phyloP scores from a whole-genome alignment of 495 filamentous ascomycete genomes.

The Rostrohypoxylon terebratum region DNA sequence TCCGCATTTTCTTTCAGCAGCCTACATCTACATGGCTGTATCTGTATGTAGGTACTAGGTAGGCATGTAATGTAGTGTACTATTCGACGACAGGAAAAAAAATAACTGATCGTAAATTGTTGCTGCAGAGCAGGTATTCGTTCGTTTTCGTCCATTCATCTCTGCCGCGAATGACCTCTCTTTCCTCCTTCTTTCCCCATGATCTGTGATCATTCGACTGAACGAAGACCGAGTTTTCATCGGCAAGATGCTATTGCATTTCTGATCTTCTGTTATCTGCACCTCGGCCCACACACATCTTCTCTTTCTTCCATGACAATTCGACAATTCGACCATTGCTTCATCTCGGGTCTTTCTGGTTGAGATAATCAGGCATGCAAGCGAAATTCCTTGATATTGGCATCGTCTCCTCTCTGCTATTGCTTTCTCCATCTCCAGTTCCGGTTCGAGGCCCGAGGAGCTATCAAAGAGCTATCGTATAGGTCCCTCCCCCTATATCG shows the following conservation, averaged over 20 bases:
- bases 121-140: conserved; percentile 17
- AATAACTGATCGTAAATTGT: conserved; percentile 30
- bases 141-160: conserved; percentile 12
- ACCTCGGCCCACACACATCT: conserved; percentile 41
- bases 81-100: not conserved
- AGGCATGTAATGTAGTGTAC: not conserved
- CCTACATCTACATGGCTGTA: not conserved
- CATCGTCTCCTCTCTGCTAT: conserved; percentile 45
- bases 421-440: conserved; percentile 47
- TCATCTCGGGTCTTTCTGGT: conserved; percentile 48
- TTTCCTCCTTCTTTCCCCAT: not conserved
- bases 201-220: conserved; percentile 17
- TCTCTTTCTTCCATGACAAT: conserved; percentile 32
- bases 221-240: conserved; percentile 13
- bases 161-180: conserved; percentile 18
- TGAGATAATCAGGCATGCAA: conserved; percentile 41
- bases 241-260: conserved; percentile 30
- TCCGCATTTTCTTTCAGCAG: conserved; percentile 45
- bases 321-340: conserved; percentile 36
- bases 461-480: conserved; percentile 42
- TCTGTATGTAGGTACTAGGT: not conserved
- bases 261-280: conserved; percentile 30
- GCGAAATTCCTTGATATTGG: conserved; percentile 49
- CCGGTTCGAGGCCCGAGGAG: conserved; percentile 43
- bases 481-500: conserved; percentile 43